phyloP scores from a whole-genome alignment of 345 rosid genomes.

The Dovyalis caffra region DNA sequence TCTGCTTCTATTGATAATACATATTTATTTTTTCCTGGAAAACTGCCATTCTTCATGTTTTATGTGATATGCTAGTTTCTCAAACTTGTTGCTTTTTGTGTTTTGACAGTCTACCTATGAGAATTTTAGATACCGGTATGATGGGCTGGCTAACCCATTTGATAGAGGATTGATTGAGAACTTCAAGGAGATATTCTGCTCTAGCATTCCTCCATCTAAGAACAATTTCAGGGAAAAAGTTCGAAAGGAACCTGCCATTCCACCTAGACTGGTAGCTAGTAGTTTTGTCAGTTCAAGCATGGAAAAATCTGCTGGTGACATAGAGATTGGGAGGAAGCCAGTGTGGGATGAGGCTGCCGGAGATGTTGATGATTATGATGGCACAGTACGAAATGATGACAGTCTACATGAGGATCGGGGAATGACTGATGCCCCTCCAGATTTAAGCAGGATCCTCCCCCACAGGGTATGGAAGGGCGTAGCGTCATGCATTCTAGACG shows the following conservation, averaged over 20 bases:
- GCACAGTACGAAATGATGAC: conserved; percentile 22
- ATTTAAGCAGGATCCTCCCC: conserved; percentile 69
- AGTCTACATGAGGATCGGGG: conserved; percentile 37
- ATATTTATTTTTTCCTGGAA: neutral
- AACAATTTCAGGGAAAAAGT: conserved; percentile 79
- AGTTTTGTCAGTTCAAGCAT: conserved; percentile 38
- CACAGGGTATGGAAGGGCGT: conserved; percentile 58
- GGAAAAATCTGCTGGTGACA: conserved; percentile 51
- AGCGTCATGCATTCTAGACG: conserved; percentile 47
- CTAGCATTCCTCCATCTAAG: conserved; percentile 61
- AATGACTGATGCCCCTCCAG: conserved; percentile 40
- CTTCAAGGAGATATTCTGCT: conserved; percentile 69
- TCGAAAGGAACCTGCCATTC: conserved; percentile 43
- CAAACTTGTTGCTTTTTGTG: neutral
- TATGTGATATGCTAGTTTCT: neutral
- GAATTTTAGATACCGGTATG: conserved; percentile 77
- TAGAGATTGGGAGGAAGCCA: conserved; percentile 74
- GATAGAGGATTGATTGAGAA: conserved; percentile 67
- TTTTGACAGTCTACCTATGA: conserved; percentile 87
- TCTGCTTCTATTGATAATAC: neutral
- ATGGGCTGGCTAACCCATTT: conserved; percentile 62
- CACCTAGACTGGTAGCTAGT: conserved; percentile 46
- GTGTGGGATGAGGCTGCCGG: conserved; percentile 44
- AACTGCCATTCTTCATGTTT: neutral
- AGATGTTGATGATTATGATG: conserved; percentile 15